Conservation (phyloP, 73 alveolate species). For the Paramecium biaurelia region DNA sequence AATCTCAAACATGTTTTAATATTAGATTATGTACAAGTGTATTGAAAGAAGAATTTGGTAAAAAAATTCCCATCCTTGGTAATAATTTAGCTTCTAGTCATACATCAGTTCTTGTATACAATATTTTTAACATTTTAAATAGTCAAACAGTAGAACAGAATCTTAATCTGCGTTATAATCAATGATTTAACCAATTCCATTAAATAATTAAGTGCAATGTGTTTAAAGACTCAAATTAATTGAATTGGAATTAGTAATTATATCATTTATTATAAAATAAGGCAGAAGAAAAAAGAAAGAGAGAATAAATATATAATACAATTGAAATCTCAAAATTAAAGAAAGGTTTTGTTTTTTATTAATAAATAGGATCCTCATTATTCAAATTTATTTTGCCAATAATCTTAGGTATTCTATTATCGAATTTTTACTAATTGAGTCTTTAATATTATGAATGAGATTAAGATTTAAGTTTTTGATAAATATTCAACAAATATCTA, state of each 20-base stretch:
- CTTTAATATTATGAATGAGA: not conserved
- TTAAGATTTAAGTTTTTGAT: not conserved
- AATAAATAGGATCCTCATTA: not conserved
- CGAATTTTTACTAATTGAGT: not conserved
- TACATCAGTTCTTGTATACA: not conserved
- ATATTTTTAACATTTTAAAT: not conserved
- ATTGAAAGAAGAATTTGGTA: not conserved
- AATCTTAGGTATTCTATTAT: not conserved
- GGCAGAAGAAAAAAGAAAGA: conserved; percentile 33
- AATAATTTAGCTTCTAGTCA: not conserved
- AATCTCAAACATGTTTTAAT: not conserved
- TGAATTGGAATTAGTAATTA: not conserved
- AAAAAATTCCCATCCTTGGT: not conserved
- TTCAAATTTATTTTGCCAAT: not conserved
- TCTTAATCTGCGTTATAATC: not conserved
- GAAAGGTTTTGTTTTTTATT: not conserved
- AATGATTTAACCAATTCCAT: not conserved
- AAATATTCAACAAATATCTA: not conserved
- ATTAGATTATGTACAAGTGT: not conserved
- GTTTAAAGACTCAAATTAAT: not conserved
- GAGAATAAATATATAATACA: not conserved
- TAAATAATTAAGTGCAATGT: not conserved
- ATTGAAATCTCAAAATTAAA: not conserved
- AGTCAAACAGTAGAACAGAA: conserved; percentile 13
- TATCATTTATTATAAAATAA: not conserved